Evolutionary conservation across 2,329 filamentous ascomycete genomes (phyloP).

Genomic region (Neoscytalidium dimidiatum): DNA sequence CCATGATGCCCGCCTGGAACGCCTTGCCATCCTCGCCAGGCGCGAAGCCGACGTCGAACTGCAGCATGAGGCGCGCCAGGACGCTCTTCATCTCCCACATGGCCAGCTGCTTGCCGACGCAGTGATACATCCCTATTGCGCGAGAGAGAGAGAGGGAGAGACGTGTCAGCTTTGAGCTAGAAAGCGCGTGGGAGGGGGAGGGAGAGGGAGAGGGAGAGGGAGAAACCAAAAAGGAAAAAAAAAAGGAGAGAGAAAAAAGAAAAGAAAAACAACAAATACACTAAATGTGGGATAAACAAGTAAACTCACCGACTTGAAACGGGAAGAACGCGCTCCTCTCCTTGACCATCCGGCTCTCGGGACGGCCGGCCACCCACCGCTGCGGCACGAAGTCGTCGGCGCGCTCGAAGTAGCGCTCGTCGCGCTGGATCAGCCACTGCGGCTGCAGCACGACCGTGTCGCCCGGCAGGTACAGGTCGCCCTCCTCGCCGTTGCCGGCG

Average conservation of each 20-base stretch:
- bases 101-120: conserved; percentile 70
- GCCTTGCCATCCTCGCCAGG: conserved; percentile 36
- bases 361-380: conserved; percentile 30
- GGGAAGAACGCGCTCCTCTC: conserved; percentile 23
- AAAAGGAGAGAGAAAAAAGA: no score
- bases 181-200: no score
- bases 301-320: conserved; percentile 12
- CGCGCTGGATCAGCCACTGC: conserved; percentile 32
- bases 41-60: conserved; percentile 58
- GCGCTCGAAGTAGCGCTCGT: conserved; percentile 22
- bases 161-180: background rate
- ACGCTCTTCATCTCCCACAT: conserved; percentile 68
- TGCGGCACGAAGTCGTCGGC: conserved; percentile 33
- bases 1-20: conserved; percentile 35
- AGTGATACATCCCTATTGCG: conserved; percentile 64
- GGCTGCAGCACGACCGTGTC: conserved; percentile 33
- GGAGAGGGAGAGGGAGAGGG: no score
- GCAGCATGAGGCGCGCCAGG: conserved; percentile 61
- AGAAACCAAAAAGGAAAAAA: no score
- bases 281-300: no score
- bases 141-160: no score
- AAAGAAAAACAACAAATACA: background rate
- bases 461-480: conserved; percentile 37
- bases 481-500: conserved; percentile 24
- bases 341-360: conserved; percentile 33